Evolutionary conservation across 495 filamentous ascomycete genomes (phyloP).

Genomic region (Aspergillus indologenus): DNA sequence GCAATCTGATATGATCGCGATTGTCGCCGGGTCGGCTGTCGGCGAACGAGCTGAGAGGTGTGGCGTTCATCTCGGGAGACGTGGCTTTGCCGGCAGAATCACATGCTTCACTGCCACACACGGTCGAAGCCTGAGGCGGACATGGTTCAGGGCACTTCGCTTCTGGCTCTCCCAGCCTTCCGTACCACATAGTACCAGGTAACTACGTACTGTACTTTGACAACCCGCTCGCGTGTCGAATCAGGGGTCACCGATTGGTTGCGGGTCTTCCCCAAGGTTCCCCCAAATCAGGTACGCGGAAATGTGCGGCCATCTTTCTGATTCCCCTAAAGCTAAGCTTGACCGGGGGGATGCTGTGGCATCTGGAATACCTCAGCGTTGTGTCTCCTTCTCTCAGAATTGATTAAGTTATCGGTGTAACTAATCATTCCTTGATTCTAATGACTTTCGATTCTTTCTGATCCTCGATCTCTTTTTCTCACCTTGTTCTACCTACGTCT

Average conservation of each 20-base stretch:
- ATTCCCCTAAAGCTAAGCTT: constrained; percentile 4
- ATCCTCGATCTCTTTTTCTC: constrained; percentile 4
- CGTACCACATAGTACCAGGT: constrained; percentile 1
- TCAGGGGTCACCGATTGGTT: constrained; percentile 31
- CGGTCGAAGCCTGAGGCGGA: too few species aligned
- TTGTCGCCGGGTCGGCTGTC: constrained; percentile 16
- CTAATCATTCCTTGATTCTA: background rate
- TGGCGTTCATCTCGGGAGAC: constrained; percentile 31
- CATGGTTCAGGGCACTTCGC: background rate
- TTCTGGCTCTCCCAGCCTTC: background rate
- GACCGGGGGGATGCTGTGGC: constrained; percentile 2
- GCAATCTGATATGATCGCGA: constrained; percentile 2
- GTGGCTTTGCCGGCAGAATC: constrained; percentile 24
- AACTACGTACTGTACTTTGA: too few species aligned
- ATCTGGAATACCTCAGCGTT: constrained; percentile 16
- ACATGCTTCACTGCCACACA: constrained; percentile 24
- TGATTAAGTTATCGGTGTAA: too few species aligned
- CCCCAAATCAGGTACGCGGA: constrained; percentile 17
- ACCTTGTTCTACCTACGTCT: constrained; percentile 15
- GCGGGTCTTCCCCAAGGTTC: constrained; percentile 30
- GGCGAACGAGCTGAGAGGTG: constrained; percentile 27
- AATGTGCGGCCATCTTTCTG: constrained; percentile 14
- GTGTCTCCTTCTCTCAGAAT: constrained; percentile 6
- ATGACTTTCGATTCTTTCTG: background rate
- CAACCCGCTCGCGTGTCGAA: constrained; percentile 23